phyloP scores from a whole-genome alignment of 2,329 filamentous ascomycete species.

The Nannizzia gypsea region DNA sequence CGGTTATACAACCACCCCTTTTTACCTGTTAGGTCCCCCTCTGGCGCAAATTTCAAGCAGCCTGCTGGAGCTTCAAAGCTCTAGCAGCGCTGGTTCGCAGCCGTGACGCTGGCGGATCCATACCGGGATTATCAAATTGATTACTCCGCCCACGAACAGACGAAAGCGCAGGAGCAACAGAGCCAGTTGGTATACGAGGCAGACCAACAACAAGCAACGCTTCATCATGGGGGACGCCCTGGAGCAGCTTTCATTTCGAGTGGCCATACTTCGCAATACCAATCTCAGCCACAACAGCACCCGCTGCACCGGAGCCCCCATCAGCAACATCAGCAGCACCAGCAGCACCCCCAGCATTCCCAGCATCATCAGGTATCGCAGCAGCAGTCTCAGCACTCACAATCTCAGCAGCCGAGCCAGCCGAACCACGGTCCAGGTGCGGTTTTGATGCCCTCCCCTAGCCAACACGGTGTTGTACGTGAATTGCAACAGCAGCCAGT shows the following conservation, averaged over 20 bases:
- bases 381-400: slow-evolving; percentile 24
- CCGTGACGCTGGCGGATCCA: slow-evolving; percentile 60
- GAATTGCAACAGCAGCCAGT: slow-evolving; percentile 23
- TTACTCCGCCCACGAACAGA: slow-evolving; percentile 57
- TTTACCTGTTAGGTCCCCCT: neutral
- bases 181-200: slow-evolving; percentile 53
- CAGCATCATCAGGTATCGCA: slow-evolving; percentile 15
- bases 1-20: neutral
- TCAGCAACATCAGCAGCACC: slow-evolving; percentile 25
- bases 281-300: slow-evolving; percentile 24
- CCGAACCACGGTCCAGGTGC: slow-evolving; percentile 17
- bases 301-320: slow-evolving; percentile 27
- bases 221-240: slow-evolving; percentile 25
- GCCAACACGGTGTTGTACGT: slow-evolving; percentile 21
- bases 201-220: slow-evolving; percentile 25
- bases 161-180: slow-evolving; percentile 54
- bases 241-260: slow-evolving; percentile 25
- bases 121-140: slow-evolving; percentile 69
- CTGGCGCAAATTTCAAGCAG: slow-evolving; percentile 16
- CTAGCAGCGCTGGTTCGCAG: slow-evolving; percentile 63
- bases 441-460: slow-evolving; percentile 24
- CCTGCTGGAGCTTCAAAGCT: slow-evolving; percentile 60
- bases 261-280: slow-evolving; percentile 22
- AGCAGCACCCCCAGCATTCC: slow-evolving; percentile 30
- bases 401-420: slow-evolving; percentile 19